phyloP scores from a whole-genome alignment of 176 grass and related monocot genomes.

The Cenchrus purpureus region DNA sequence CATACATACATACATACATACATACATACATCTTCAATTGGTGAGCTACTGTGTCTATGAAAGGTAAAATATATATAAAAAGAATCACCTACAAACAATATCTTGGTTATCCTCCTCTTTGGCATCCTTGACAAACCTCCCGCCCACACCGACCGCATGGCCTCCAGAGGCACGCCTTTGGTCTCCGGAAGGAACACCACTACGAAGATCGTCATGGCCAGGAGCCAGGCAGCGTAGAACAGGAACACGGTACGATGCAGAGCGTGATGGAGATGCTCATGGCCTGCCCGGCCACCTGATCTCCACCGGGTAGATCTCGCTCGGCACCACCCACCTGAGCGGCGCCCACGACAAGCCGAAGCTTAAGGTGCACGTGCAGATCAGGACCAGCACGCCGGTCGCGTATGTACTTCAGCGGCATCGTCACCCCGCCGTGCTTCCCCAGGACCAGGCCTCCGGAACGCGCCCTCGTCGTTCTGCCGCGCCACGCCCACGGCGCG shows the following conservation, averaged over 20 bases:
- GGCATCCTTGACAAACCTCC: constrained; percentile 35
- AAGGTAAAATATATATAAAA: neutral
- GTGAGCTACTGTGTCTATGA: too few relatives aligned
- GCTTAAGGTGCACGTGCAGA: constrained; percentile 58
- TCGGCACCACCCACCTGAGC: constrained; percentile 71
- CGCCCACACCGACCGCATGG: constrained; percentile 50
- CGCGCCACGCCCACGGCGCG: constrained; percentile 35
- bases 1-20: too few relatives aligned
- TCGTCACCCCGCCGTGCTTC: constrained; percentile 25
- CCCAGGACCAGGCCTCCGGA: constrained; percentile 39
- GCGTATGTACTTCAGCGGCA: constrained; percentile 48
- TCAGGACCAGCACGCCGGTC: constrained; percentile 55
- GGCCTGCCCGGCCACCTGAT: constrained; percentile 70
- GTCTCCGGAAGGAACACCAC: constrained; percentile 69
- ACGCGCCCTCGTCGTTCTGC: constrained; percentile 56
- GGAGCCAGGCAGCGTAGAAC: constrained; percentile 63
- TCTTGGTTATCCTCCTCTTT: neutral
- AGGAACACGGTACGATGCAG: constrained; percentile 49
- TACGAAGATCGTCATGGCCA: constrained; percentile 64
- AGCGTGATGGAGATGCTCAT: constrained; percentile 61
- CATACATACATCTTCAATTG: too few relatives aligned
- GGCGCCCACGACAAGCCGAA: constrained; percentile 86
- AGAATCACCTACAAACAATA: neutral
- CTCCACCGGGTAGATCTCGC: constrained; percentile 87
- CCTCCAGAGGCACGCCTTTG: constrained; percentile 65